These are phyloP conservation scores for Ochetophila trinervis DNA, from an alignment of 306 rosid species.

Conservation along the genomic window DNA sequence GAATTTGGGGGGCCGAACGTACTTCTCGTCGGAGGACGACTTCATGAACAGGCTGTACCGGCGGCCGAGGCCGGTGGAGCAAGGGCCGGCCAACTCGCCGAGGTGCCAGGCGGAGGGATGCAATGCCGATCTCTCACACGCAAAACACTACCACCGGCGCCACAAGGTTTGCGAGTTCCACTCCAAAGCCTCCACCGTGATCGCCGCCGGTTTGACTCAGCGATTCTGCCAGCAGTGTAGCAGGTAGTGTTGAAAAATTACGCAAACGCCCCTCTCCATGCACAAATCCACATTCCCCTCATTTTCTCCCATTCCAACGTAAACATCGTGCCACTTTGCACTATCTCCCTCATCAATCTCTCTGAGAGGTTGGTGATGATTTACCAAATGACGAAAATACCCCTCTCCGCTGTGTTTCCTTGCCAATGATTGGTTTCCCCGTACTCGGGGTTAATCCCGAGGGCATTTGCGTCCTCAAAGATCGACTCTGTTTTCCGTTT, in stretches of 20 bases:
- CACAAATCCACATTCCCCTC: neutral
- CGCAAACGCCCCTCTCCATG: neutral
- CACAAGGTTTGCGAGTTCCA: slow-evolving; percentile 98
- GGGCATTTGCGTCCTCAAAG: slow-evolving; percentile 43
- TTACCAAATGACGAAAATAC: slow-evolving; percentile 12
- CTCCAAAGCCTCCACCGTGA: slow-evolving; percentile 89
- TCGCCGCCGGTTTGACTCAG: slow-evolving; percentile 95
- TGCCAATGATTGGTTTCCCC: slow-evolving; percentile 30
- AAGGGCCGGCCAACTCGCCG: slow-evolving; percentile 50
- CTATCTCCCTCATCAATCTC: neutral
- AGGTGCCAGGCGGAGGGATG: slow-evolving; percentile 96
- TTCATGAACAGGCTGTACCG: slow-evolving; percentile 84
- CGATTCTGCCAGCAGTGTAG: slow-evolving; percentile 99
- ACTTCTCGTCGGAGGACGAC: slow-evolving; percentile 79
- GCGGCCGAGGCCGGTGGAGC: slow-evolving; percentile 51
- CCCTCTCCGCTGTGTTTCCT: slow-evolving; percentile 17
- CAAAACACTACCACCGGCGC: slow-evolving; percentile 97
- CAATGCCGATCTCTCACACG: slow-evolving; percentile 83
- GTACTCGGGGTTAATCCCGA: slow-evolving; percentile 13
- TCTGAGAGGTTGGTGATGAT: neutral
- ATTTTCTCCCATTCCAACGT: neutral
- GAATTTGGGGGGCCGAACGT: slow-evolving; percentile 85
- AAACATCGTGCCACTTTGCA: no score
- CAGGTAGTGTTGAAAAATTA: slow-evolving; percentile 47
- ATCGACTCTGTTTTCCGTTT: neutral